Evolutionary conservation across 2,329 filamentous ascomycete species (phyloP), one percentile per base, ranked within the genome.

Genomic region (Sphaerostilbella broomeana): DNA sequence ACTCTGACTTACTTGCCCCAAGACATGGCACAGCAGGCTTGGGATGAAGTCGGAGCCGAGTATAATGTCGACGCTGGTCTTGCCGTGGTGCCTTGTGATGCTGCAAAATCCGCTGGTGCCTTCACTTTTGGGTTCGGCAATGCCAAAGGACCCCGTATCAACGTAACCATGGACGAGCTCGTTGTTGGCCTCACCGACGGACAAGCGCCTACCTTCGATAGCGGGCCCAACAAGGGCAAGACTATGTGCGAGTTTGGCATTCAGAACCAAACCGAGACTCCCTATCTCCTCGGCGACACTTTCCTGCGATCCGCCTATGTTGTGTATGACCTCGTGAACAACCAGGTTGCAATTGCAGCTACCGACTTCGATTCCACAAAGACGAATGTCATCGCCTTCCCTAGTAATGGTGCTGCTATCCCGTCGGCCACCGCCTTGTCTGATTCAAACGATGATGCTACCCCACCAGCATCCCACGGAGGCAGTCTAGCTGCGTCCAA

Each of bases 1-100:
- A 84, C 79, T 3, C 65, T 86, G 44, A 81, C 72, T 48, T 85
- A 84, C 53, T 63, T 88, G 1, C 84, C 84, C 1, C 67, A 75
- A 42, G 68, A 76, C 36, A 58, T 87, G 30, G 72, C 73, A 3
- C 47, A 59, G 6, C 58, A 71, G 45, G 61, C 77, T 9, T 76
- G 73, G 70, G 52, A 61, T 8, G 75, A 78, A 48, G 69, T 73
- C 5, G 75, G 75, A 24, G 77, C 72, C 5, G 44, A 60, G 8
- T 75, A 69, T 51, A 58, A 62, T 12, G 16, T 42, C 1, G 47
- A 59, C 0, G 50, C 61, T 8, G 57, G 58, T 2, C 40, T 63
- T 10, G 67, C 71, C 20, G 53, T 75, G 10, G 50, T 80, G 4
- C 69, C 73, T 2, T 81, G 77, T 55, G 61, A 55, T 20, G 60